Evolutionary conservation across 2,329 filamentous ascomycete species (phyloP).

Genomic region (Pseudomassariella vexata): DNA sequence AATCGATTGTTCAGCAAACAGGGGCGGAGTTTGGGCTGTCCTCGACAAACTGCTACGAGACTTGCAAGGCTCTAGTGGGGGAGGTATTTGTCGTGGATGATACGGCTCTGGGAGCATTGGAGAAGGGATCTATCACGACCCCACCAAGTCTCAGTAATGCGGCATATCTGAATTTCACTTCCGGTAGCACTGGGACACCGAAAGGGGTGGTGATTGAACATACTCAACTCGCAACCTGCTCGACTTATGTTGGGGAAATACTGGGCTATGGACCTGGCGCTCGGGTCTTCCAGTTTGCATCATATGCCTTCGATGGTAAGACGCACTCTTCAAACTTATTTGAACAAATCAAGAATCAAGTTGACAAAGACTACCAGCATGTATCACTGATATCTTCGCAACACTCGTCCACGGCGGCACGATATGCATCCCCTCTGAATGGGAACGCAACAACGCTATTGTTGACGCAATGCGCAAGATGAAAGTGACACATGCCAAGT

Average conservation of each 20-base stretch:
- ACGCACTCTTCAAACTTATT: too few species aligned
- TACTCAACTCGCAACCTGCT: slow-evolving; percentile 2
- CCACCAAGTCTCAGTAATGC: neutral
- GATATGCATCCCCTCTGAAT: slow-evolving; percentile 5
- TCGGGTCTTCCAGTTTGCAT: slow-evolving; percentile 15
- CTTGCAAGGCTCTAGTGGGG: neutral
- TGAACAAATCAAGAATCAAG: too few species aligned
- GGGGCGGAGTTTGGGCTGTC: slow-evolving; percentile 1
- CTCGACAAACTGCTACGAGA: neutral
- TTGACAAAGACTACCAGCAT: too few species aligned
- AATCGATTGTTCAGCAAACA: slow-evolving; percentile 1
- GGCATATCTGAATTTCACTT: slow-evolving; percentile 5
- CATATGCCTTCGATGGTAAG: slow-evolving; percentile 8
- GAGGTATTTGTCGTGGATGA: neutral
- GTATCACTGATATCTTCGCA: slow-evolving; percentile 5
- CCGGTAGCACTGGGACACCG: slow-evolving; percentile 8
- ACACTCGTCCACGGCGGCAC: slow-evolving; percentile 3
- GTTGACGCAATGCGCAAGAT: slow-evolving; percentile 4
- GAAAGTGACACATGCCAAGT: slow-evolving; percentile 3
- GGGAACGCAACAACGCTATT: slow-evolving; percentile 2
- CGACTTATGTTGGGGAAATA: neutral
- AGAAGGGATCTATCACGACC: neutral
- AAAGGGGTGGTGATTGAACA: slow-evolving; percentile 9
- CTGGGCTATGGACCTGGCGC: slow-evolving; percentile 45
- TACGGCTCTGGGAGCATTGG: neutral